phyloP scores from a whole-genome alignment of 2,329 filamentous ascomycete species.

The Aaosphaeria arxii region DNA sequence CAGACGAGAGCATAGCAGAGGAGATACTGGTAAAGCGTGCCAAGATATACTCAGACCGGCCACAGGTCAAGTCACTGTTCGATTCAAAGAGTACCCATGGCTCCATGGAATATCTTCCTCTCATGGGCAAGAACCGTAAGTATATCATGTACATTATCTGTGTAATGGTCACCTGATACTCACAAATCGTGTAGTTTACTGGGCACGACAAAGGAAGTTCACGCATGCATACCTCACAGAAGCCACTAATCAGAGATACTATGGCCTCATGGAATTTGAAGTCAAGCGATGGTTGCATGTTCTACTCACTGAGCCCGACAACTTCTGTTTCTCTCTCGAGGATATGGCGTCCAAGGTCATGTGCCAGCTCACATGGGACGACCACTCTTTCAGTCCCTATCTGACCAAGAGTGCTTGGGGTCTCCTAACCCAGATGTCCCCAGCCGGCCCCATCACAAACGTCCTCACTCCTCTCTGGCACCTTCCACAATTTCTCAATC shows the following conservation, averaged over 20 bases:
- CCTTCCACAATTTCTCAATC: constrained; percentile 49
- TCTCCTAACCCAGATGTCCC: constrained; percentile 57
- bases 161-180: constrained; percentile 7
- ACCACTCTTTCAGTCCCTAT: constrained; percentile 47
- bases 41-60: constrained; percentile 52
- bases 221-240: constrained; percentile 52
- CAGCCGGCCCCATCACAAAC: constrained; percentile 57
- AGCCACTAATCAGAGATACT: constrained; percentile 43
- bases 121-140: constrained; percentile 57
- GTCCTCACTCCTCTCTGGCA: constrained; percentile 55
- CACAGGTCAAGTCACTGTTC: constrained; percentile 50
- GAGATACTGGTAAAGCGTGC: constrained; percentile 53
- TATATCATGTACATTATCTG: not conserved
- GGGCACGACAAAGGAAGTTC: constrained; percentile 54
- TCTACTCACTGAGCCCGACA: constrained; percentile 50
- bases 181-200: constrained; percentile 42
- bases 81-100: constrained; percentile 55
- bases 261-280: constrained; percentile 52
- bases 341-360: constrained; percentile 59
- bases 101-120: constrained; percentile 55
- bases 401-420: constrained; percentile 54
- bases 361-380: constrained; percentile 54
- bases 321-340: constrained; percentile 51
- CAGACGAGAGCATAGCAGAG: constrained; percentile 52
- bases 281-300: constrained; percentile 53